A percentile compares a stretch with the other conserved stretches of the same genome.
Evolutionary conservation across 441 rosid species (phyloP).

Genomic region (Pelargonium myrrhifolium): DNA sequence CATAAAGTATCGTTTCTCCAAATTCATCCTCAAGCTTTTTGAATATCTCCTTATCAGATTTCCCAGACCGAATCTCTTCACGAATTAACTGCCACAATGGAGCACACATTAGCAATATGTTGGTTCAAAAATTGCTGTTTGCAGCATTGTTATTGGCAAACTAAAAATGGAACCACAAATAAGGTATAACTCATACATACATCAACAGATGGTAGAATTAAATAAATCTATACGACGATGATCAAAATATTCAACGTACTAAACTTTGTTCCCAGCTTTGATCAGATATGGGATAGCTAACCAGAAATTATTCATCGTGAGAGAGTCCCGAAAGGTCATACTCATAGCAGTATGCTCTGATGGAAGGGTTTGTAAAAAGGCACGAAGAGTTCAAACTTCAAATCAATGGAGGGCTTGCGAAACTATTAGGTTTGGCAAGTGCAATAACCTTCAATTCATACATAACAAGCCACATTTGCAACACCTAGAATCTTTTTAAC

Average conservation of each 20-base stretch:
- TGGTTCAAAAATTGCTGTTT: neutral
- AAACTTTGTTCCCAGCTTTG: neutral
- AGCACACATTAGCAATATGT: neutral
- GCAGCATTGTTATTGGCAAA: neutral
- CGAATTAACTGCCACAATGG: conserved; percentile 59
- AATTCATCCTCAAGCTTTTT: conserved; percentile 84
- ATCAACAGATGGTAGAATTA: neutral
- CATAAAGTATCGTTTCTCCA: conserved; percentile 89
- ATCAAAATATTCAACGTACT: neutral
- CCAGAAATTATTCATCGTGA: neutral
- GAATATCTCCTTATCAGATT: conserved; percentile 78
- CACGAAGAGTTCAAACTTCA: too few relatives aligned
- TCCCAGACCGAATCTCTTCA: conserved; percentile 74
- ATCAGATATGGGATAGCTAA: neutral
- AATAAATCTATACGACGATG: neutral
- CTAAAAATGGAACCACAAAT: neutral
- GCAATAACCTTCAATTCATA: neutral
- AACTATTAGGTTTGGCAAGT: neutral
- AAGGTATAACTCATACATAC: neutral
- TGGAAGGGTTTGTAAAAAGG: neutral
- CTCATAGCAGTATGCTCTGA: neutral
- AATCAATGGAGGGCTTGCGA: neutral
- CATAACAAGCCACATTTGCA: neutral
- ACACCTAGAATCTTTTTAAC: neutral
- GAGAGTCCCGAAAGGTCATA: neutral